A percentile compares a stretch with the other conserved stretches of the same genome.
phyloP scores from a whole-genome alignment of 2,329 filamentous ascomycete species.

The Talaromyces sp. region DNA sequence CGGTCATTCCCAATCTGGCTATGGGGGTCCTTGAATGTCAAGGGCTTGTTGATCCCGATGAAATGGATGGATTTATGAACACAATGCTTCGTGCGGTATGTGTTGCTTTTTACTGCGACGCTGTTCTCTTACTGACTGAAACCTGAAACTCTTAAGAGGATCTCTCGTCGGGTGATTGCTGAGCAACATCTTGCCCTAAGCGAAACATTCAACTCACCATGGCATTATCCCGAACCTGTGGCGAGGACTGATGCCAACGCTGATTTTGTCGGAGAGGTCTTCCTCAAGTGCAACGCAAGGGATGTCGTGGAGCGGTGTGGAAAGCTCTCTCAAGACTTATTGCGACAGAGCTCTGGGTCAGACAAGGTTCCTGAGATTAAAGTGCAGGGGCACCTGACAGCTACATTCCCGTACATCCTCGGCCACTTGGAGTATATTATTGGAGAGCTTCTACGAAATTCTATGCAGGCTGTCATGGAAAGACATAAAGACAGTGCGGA shows the following conservation, averaged over 20 bases:
- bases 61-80: constrained; percentile 93
- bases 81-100: constrained; percentile 80
- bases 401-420: constrained; percentile 93
- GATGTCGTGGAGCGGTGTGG: constrained; percentile 84
- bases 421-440: constrained; percentile 96
- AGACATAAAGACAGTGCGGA: constrained; percentile 47
- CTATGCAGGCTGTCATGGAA: constrained; percentile 86
- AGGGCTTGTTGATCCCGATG: constrained; percentile 69
- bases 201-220: constrained; percentile 85
- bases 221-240: constrained; percentile 78
- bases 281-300: constrained; percentile 83
- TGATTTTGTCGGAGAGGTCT: constrained; percentile 93
- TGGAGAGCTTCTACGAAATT: constrained; percentile 89
- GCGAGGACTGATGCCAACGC: constrained; percentile 56
- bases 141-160: constrained; percentile 65
- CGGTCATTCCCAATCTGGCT: constrained; percentile 87
- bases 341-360: constrained; percentile 67
- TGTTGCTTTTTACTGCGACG: not conserved
- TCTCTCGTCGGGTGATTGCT: constrained; percentile 91
- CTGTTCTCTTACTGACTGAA: constrained; percentile 7
- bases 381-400: constrained; percentile 76
- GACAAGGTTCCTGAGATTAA: constrained; percentile 72
- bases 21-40: constrained; percentile 92
- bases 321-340: constrained; percentile 66
- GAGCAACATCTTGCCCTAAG: constrained; percentile 95